These are phyloP conservation scores for Tritrichomonas musculus DNA, from an alignment of 208 protist genomes.

Conservation along the genomic window DNA sequence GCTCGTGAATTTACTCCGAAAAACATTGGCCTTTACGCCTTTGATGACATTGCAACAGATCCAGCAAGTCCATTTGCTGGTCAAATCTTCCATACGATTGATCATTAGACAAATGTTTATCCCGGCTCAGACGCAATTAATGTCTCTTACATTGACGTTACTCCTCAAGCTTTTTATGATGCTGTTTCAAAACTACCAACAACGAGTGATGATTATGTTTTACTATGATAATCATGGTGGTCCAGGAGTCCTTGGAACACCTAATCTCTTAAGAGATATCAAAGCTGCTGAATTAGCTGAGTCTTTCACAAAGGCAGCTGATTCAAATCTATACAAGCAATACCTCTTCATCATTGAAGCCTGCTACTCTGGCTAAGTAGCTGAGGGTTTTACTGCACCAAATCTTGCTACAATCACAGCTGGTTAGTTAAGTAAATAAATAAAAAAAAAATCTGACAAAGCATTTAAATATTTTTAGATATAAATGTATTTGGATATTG, in stretches of 20 bases:
- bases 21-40: background rate
- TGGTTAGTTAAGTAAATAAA: too few relatives aligned
- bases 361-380: background rate
- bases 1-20: background rate
- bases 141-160: background rate
- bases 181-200: too few relatives aligned
- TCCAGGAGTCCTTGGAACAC: background rate
- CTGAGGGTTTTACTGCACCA: background rate
- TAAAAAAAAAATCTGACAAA: too few relatives aligned
- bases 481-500: too few relatives aligned
- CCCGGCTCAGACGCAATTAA: background rate
- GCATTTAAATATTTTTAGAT: too few relatives aligned
- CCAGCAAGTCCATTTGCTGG: background rate
- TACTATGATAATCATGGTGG: conserved; percentile 3
- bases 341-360: background rate
- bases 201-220: background rate
- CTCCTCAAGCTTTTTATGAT: background rate
- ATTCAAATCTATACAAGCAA: background rate
- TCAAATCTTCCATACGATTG: background rate
- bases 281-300: background rate
- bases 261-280: too few relatives aligned
- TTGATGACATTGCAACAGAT: background rate
- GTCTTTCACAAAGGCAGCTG: background rate
- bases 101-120: background rate
- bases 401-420: background rate